phyloP scores from a whole-genome alignment of 768 basidiomycete genomes.

The Leccinum broughii region DNA sequence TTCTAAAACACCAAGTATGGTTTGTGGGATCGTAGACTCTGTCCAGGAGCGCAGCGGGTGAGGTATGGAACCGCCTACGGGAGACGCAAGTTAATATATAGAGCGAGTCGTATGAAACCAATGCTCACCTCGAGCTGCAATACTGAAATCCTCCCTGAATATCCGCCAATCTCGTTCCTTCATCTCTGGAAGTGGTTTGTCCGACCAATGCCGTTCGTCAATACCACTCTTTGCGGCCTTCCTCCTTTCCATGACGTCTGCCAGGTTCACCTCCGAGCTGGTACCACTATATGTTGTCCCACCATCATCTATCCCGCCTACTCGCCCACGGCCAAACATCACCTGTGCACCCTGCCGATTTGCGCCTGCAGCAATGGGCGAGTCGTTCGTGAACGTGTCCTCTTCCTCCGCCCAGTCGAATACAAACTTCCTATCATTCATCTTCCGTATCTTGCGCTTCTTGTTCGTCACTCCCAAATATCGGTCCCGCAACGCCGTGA shows the following conservation, averaged over 20 bases:
- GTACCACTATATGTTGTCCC: conserved; percentile 41
- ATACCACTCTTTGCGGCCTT: conserved; percentile 78
- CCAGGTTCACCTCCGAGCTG: conserved; percentile 54
- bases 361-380: conserved; percentile 67
- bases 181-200: conserved; percentile 89
- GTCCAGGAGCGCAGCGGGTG: conserved; percentile 91
- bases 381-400: conserved; percentile 83
- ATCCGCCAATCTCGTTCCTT: conserved; percentile 99
- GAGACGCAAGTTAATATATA: conserved; percentile 2
- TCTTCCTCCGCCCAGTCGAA: conserved; percentile 99
- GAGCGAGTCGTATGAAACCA: neutral
- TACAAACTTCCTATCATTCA: conserved; percentile 96
- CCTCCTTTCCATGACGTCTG: conserved; percentile 80
- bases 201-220: conserved; percentile 98
- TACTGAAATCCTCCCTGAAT: conserved; percentile 98
- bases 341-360: conserved; percentile 81
- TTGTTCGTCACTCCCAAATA: conserved; percentile 95
- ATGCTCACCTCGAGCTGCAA: conserved; percentile 78
- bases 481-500: conserved; percentile 82
- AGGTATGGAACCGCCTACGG: conserved; percentile 85
- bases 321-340: conserved; percentile 83
- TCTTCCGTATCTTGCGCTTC: conserved; percentile 92
- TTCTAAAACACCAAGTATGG: conserved; percentile 82
- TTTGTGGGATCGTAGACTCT: conserved; percentile 80
- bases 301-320: conserved; percentile 87